Evolutionary conservation across 495 filamentous ascomycete species (phyloP), one percentile per base, ranked within the genome.

Genomic region (Tuber magnatum): DNA sequence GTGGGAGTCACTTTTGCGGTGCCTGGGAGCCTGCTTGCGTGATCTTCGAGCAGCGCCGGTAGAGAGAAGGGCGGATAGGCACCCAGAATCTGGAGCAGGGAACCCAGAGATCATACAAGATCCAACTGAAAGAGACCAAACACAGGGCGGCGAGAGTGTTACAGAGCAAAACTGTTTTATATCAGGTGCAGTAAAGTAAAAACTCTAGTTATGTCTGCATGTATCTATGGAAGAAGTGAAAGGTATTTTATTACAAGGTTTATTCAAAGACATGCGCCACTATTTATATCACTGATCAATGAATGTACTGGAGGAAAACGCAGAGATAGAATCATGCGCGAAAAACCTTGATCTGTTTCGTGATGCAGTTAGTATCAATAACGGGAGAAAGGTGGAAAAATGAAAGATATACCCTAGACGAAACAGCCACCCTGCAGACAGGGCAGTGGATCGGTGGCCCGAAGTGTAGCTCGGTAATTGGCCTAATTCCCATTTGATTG

Each of bases 401-500:
- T 38, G 20, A 32, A 32, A 71, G 4, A 75, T 70, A 73, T 41
- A 75, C 73, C 69, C 79, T 73, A 56, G 80, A 75, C 38, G 70
- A 46, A 61, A 81, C 79, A 40, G 65, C 70, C 46, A 73, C 70
- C 69, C 79, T 80, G 35, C 79, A 81, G 3, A 81, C 69, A 8
- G 79, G 79, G 16, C 79, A 81, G 39, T 79, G 78, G 1, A 80
- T 71, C 68, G 61, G 76, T 28, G 78, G 56, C 38, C 70, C 56
- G 35, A 72, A 76, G 41, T 80, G 73, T 2, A 72, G 46, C 7
- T 51, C 38, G 20, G 71, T 76, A 10, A 20, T 76, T 39, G 70
- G 56, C 73, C 71, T 70, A 22, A 81, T 78, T 3, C 80, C 80
- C 74, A 81, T 72, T 28, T 73, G 73, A 38, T 81, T 76, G 38